Evolutionary conservation across 1,284 basidiomycete genomes (phyloP).

Genomic region (Butyriboletus appendiculatus): DNA sequence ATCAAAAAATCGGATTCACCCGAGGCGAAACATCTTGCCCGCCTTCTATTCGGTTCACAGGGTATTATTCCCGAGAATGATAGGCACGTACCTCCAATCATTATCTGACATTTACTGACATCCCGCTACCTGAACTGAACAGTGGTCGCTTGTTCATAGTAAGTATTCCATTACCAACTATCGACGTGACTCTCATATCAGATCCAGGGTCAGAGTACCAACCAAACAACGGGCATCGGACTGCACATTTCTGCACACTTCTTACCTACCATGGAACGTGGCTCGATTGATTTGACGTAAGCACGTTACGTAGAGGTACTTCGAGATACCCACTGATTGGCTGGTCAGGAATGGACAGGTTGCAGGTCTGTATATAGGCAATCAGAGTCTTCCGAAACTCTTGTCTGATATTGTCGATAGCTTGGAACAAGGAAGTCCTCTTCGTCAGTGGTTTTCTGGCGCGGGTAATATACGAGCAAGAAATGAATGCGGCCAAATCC

Average conservation of each 20-base stretch:
- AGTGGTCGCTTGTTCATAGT: slow-evolving; percentile 69
- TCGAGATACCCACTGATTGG: slow-evolving; percentile 9
- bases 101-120: neutral
- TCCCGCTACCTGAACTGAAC: too few species aligned
- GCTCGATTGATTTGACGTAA: slow-evolving; percentile 87
- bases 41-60: slow-evolving; percentile 10
- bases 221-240: slow-evolving; percentile 91
- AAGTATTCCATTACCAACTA: slow-evolving; percentile 21
- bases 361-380: slow-evolving; percentile 48
- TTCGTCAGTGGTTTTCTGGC: slow-evolving; percentile 81
- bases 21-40: slow-evolving; percentile 1
- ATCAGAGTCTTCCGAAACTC: neutral
- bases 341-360: slow-evolving; percentile 68
- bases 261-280: slow-evolving; percentile 95
- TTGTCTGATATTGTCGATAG: slow-evolving; percentile 34
- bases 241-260: slow-evolving; percentile 91
- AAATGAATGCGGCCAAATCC: slow-evolving; percentile 51
- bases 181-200: neutral
- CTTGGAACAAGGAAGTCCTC: slow-evolving; percentile 88
- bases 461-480: slow-evolving; percentile 85
- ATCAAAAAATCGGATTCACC: neutral
- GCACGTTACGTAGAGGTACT: slow-evolving; percentile 24
- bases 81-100: neutral
- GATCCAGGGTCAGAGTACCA: slow-evolving; percentile 75
- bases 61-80: slow-evolving; percentile 8